Evolutionary conservation across 371 early-diverging fungal species (phyloP), one percentile per base, ranked within the genome.

Genomic region (Choanephora cucurbitarum): DNA sequence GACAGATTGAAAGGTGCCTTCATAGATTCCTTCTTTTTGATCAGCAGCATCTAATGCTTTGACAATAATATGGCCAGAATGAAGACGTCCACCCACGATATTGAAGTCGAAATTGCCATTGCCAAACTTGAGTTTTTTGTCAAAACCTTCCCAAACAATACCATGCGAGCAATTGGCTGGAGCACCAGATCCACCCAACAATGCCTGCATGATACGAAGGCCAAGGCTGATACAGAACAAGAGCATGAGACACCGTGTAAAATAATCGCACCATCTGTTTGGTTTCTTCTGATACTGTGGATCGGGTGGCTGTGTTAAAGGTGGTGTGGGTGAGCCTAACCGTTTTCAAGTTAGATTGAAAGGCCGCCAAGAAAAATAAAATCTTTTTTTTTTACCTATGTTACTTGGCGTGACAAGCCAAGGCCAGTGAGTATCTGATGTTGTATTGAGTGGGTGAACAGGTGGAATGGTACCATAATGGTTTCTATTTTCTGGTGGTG

Each of bases 401-500:
- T 32, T 8, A 32, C 23, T 23, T 48, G 49, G 34, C 23, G 49
- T 21, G 14, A 21, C 39, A 2, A 9, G 13, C 49, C 49, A 49
- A 39, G 49, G 49, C 49, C 49, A 49, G 39, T 11, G 5, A 34
- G 37, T 2, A 48, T 48, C 33, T 28, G 33, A 48, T 15, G 17
- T 32, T 17, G 48, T 28, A 21, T 37, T 22, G 0, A 39, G 13
- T 22, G 39, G 21, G 23, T 34, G 34, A 39, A 37, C 21, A 49
- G 17, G 49, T 33, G 49, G 39, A 21, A 32, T 21, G 3, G 49
- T 17, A 31, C 49, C 49, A 22, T 49, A 49, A 1, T 11, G 37
- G 11, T 11, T 37, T 28, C 28, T 7, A 7, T 7, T 28, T 28
- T 3, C 28, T 7, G 3, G 28, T 28, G 28, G 28, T 28, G 7